Base-by-base conservation (phyloP, 805 yeast species). In the Candida cerambycidarum region DNA sequence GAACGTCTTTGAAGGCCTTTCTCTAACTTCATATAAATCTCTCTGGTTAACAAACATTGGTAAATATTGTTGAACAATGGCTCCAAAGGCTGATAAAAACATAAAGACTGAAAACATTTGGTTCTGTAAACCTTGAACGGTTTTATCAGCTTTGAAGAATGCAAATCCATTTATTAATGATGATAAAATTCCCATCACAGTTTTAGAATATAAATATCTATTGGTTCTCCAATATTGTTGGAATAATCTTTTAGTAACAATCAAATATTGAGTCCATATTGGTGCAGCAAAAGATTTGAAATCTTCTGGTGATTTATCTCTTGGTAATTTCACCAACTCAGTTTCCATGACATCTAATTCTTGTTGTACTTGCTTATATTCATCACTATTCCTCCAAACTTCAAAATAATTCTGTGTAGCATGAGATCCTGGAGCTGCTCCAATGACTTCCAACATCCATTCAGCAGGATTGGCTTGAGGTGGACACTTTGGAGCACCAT, bases 391-490 rank as follows among this genome's bases (percentile, higher is more conserved):
- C 58, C 75, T 63, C 96, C 97, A 87, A 38, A 84, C 87, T 56
- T 85, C 82, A 56, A 78, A 73, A 55, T 82, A 85, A 60, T 85
- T 85, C 62, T 80, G 85, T 37, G 70, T 69, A 13, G 89, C 85
- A 52, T 79, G 83, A 30, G 87, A 77, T 41, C 89, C 89, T 8
- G 89, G 89, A 29, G 89, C 89, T 41, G 89, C 89, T 55, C 90
- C 89, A 54, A 83, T 83, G 49, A 82, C 85, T 50, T 85, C 85
- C 64, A 89, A 71, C 95, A 89, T 89, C 93, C 95, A 89, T 67
- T 88, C 96, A 14, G 69, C 70, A 3, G 71, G 70, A 47, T 65
- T 65, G 6, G 70, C 66, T 52, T 63, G 62, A 18, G 48, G 41
- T 6, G 69, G 69, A 57, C 71, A 66, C 33, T 56, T 54, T 30